Evolutionary conservation across 129 eudicot genomes (phyloP), one percentile per base, ranked within the genome.

Genomic region (Arctium lappa): DNA sequence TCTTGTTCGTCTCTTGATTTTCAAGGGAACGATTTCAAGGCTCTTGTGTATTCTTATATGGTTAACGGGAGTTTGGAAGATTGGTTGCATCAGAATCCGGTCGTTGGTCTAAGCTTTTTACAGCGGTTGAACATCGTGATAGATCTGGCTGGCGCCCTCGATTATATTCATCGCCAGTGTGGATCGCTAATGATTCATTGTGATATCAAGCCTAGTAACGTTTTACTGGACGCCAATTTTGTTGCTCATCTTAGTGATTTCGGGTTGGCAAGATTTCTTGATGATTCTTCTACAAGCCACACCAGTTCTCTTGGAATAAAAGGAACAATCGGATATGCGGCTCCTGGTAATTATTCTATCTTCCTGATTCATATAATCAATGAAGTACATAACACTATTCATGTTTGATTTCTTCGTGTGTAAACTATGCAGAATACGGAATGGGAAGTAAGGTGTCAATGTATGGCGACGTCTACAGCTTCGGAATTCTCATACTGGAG

Each of bases 161-260:
- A 77, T 38, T 84, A 84, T 29, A 72, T 84, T 22, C 83, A 84
- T 36, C 68, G 74, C n/a, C 73, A 46, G 5, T 50, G 66, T 33
- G 79, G 40, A 5, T 38, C 74, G 8, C 74, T 82, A 33, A 27
- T 84, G 60, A 39, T 84, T 39, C 87, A 84, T 66, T 84, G 87
- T 60, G 87, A 84, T 72, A 39, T 84, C 40, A 84, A 84, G 65
- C 87, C 87, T 6, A 72, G 63, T 56, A 84, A 84, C 44, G 75
- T 84, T 72, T 46, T 84, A 40, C 68, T 84, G 11, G 83, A 84
- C 31, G 8, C 38, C 3, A 79, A 78, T 11, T 36, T 84, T 69
- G 68, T 62, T 38, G 87, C 87, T 50, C 83, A 78, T 56, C 62
- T 84, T 4, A 65, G 79, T 73, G 87, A 84, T 22, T 84, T 84